Base-by-base conservation (phyloP, 192 early-diverging fungal genomes). In the Neocallimastix lanati region DNA sequence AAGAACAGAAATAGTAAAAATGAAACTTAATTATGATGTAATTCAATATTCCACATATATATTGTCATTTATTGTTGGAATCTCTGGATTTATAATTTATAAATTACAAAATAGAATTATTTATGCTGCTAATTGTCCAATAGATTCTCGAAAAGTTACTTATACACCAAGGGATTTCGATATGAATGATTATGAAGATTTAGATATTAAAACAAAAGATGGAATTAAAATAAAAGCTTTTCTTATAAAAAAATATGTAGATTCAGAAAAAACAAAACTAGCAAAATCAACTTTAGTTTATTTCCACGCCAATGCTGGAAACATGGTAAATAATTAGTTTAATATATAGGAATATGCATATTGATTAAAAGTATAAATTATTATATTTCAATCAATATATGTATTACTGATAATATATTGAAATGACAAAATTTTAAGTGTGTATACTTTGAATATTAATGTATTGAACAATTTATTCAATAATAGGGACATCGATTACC, bases 221-320 rank as follows among this genome's bases (percentile, higher is more conserved):
- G 40, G 40, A 0, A 6, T 50, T 4, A 50, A 50, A 50, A 50
- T 50, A 4, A 50, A 50, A 50, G 40, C 40, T 1, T 50, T 50
- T 50, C 21, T 50, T 21, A 18, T 50, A 21, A 50, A 50, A 50
- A 50, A 50, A 50, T 50, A 21, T 50, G 4, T 50, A 4, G 40
- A 50, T 50, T 13, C 2, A 13, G 40, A 50, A 50, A 50, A 50
- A 50, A 50, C 40, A 50, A 50, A 77, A 38, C 21, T 86, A 15
- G 83, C 87, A 7, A 79, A 81, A 15, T 79, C 35, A 35, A 98
- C 95, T 2, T 83, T 99, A 58, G 80, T 98, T 11, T 96, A 95
- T 81, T 93, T 93, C 79, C 97, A 99, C 82, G 91, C 96, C 29
- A 99, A 99, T 81, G 98, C 98, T 28, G 98, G 98, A 30, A 99